Evolutionary conservation across 1,284 basidiomycete genomes (phyloP).

Genomic region (Agaricales sp.): DNA sequence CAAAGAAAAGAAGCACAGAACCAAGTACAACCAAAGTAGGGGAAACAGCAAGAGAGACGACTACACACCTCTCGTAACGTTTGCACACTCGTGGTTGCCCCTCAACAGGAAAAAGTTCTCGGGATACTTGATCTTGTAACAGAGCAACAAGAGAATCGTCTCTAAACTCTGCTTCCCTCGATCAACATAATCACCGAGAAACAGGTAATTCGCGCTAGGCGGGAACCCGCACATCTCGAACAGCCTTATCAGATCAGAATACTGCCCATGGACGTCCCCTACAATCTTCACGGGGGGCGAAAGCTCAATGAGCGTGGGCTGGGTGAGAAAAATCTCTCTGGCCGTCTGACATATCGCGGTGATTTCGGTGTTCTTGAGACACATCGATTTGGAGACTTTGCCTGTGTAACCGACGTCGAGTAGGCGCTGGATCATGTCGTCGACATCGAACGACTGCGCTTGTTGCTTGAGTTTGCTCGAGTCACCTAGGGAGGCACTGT

Average conservation of each 20-base stretch:
- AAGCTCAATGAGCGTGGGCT: conserved; percentile 96
- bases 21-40: conserved; percentile 1
- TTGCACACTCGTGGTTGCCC: conserved; percentile 99
- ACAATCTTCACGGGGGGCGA: conserved; percentile 99
- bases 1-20: neutral
- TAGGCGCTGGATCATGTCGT: conserved; percentile 96
- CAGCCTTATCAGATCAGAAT: conserved; percentile 94
- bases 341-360: conserved; percentile 94
- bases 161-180: conserved; percentile 98
- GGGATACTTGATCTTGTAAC: conserved; percentile 99
- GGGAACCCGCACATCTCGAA: conserved; percentile 99
- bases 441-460: conserved; percentile 80
- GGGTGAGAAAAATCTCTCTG: conserved; percentile 91
- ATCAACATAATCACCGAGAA: conserved; percentile 98
- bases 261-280: conserved; percentile 98
- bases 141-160: conserved; percentile 92
- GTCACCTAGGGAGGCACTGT: conserved; percentile 34
- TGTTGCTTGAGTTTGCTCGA: conserved; percentile 32
- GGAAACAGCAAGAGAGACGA: conserved; percentile 4
- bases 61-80: conserved; percentile 84
- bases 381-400: conserved; percentile 95
- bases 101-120: conserved; percentile 99
- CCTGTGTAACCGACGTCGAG: conserved; percentile 97
- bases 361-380: conserved; percentile 96
- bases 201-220: conserved; percentile 95